These are phyloP conservation scores for Fusarium tjaetaba DNA, from an alignment of 2,329 filamentous ascomycete species.

Conservation along the genomic window DNA sequence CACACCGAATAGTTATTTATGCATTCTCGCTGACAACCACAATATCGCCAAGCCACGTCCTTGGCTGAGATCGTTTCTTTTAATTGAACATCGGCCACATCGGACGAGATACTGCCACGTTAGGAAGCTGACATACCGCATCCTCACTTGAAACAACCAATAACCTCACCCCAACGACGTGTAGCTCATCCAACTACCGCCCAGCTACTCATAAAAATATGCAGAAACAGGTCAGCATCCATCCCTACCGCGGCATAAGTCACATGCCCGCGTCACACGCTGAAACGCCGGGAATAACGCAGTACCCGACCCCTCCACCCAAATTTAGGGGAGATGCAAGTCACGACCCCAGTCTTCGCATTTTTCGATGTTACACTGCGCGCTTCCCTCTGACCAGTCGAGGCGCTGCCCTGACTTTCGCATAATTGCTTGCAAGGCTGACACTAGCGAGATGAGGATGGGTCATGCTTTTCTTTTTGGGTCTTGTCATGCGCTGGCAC, in stretches of 20 bases:
- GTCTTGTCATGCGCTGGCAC: conserved; percentile 19
- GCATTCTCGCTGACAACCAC: background rate
- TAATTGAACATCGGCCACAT: background rate
- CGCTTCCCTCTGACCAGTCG: background rate
- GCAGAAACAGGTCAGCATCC: background rate
- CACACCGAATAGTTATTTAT: background rate
- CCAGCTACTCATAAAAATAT: background rate
- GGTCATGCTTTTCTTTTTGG: conserved; percentile 10
- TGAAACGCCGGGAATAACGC: background rate
- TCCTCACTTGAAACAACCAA: background rate
- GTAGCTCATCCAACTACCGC: background rate
- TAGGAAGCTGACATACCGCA: background rate
- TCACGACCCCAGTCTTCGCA: background rate
- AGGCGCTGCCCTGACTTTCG: background rate
- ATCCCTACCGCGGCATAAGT: no score
- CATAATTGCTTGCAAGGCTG: conserved; percentile 6
- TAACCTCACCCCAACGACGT: background rate
- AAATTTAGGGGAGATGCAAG: background rate
- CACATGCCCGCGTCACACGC: conserved; percentile 11
- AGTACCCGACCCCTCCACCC: background rate
- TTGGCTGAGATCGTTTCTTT: background rate
- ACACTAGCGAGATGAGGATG: background rate
- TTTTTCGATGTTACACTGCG: background rate
- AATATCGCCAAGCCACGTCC: background rate
- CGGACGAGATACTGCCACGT: background rate